A percentile compares a stretch with the other conserved stretches of the same genome.
These are phyloP conservation scores for Acanthamoeba rhysodes DNA, from an alignment of 208 protist species.

Conservation along the genomic window DNA sequence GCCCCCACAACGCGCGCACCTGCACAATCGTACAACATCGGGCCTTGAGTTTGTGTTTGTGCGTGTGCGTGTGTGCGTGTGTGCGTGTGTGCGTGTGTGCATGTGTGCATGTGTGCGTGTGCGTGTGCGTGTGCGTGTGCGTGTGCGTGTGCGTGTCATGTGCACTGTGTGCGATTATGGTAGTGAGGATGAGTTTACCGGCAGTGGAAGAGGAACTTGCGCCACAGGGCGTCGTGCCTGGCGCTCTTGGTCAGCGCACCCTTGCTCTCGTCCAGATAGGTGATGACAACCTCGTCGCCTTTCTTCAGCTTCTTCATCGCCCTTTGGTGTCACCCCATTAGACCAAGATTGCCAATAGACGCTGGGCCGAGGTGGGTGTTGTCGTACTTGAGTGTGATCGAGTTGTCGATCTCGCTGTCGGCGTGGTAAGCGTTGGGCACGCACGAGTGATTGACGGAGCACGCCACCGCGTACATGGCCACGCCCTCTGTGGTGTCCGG, in stretches of 20 bases:
- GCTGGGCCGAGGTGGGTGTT: background rate
- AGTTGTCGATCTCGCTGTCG: background rate
- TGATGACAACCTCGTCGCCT: slow-evolving; percentile 32
- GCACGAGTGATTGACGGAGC: slow-evolving; percentile 51
- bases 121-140: too few relatives aligned
- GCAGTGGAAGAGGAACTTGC: slow-evolving; percentile 39
- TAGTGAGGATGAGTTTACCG: background rate
- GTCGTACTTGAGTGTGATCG: background rate
- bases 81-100: too few relatives aligned
- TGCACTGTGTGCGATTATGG: too few relatives aligned
- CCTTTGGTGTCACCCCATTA: too few relatives aligned
- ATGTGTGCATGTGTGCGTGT: too few relatives aligned
- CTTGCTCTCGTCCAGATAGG: slow-evolving; percentile 10
- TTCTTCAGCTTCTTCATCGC: background rate
- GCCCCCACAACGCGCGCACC: too few relatives aligned
- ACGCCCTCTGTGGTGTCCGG: background rate
- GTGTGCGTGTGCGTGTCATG: background rate
- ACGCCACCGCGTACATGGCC: slow-evolving; percentile 22
- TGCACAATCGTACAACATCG: too few relatives aligned
- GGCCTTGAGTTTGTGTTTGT: too few relatives aligned
- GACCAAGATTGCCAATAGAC: too few relatives aligned
- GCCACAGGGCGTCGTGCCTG: slow-evolving; percentile 7
- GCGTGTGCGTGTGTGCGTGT: background rate
- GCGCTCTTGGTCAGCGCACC: background rate
- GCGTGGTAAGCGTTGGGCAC: background rate